These are phyloP conservation scores for Sesbania bispinosa DNA, from an alignment of 306 rosid species.

Conservation along the genomic window DNA sequence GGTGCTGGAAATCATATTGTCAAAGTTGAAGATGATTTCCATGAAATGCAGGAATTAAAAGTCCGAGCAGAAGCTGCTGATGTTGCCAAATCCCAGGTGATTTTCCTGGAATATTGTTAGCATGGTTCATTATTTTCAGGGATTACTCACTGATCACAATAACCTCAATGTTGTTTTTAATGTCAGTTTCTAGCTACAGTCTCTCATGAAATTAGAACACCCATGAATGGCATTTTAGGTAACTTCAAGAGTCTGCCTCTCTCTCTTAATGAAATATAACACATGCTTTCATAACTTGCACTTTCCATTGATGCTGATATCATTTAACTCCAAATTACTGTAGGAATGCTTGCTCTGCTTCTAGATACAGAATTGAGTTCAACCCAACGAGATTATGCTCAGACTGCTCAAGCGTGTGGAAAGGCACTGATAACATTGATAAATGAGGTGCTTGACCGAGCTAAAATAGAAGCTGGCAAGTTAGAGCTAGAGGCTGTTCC, in stretches of 20 bases:
- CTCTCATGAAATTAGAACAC: slow-evolving; percentile 94
- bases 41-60: slow-evolving; percentile 63
- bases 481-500: slow-evolving; percentile 92
- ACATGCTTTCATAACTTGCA: background rate
- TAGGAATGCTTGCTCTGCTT: slow-evolving; percentile 93
- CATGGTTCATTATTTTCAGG: slow-evolving; percentile 17
- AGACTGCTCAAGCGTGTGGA: slow-evolving; percentile 90
- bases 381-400: slow-evolving; percentile 88
- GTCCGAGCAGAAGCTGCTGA: slow-evolving; percentile 86
- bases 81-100: slow-evolving; percentile 89
- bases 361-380: slow-evolving; percentile 83
- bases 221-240: slow-evolving; percentile 95
- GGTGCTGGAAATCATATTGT: slow-evolving; percentile 86
- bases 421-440: slow-evolving; percentile 80
- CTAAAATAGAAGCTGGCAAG: slow-evolving; percentile 90
- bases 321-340: slow-evolving; percentile 20
- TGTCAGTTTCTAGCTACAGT: slow-evolving; percentile 87
- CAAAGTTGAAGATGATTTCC: slow-evolving; percentile 90
- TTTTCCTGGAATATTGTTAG: slow-evolving; percentile 13
- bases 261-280: background rate
- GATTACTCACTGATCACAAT: slow-evolving; percentile 7
- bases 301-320: slow-evolving; percentile 3
- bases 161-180: slow-evolving; percentile 13
- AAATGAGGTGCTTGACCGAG: slow-evolving; percentile 92
- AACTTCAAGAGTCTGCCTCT: slow-evolving; percentile 12